Evolutionary conservation across 768 basidiomycete species (phyloP).

Genomic region (Russula vinacea): DNA sequence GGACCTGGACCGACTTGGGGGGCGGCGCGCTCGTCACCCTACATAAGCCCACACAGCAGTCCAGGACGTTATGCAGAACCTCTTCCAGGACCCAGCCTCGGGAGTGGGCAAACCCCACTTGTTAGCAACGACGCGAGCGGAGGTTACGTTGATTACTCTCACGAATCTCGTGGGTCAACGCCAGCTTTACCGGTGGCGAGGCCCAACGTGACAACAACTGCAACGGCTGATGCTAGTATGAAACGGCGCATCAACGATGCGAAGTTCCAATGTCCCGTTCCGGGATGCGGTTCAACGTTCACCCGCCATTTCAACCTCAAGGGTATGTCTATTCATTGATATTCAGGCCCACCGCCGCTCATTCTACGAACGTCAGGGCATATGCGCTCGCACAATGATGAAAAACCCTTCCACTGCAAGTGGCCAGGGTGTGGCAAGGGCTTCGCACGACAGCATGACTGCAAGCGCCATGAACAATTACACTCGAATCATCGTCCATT

Average conservation of each 20-base stretch:
- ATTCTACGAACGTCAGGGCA: slow-evolving; percentile 54
- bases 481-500: slow-evolving; percentile 92
- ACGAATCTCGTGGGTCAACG: slow-evolving; percentile 26
- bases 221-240: slow-evolving; percentile 84
- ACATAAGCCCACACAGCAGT: slow-evolving; percentile 23
- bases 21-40: slow-evolving; percentile 28
- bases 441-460: slow-evolving; percentile 92
- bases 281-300: slow-evolving; percentile 96
- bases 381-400: slow-evolving; percentile 90
- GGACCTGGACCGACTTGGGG: slow-evolving; percentile 23
- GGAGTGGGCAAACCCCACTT: slow-evolving; percentile 8
- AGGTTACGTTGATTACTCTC: slow-evolving; percentile 16
- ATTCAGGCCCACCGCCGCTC: slow-evolving; percentile 1
- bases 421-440: slow-evolving; percentile 95
- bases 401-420: slow-evolving; percentile 91
- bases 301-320: slow-evolving; percentile 93
- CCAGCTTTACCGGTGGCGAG: slow-evolving; percentile 45
- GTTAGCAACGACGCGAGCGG: background rate
- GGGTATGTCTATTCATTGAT: slow-evolving; percentile 46
- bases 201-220: slow-evolving; percentile 86
- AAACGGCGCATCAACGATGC: slow-evolving; percentile 86
- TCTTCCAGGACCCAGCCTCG: slow-evolving; percentile 40
- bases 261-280: slow-evolving; percentile 85
- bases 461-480: slow-evolving; percentile 92
- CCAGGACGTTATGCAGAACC: slow-evolving; percentile 38